These are phyloP conservation scores for Pyracantha coccinea DNA, from an alignment of 331 rosid species.

Conservation along the genomic window DNA sequence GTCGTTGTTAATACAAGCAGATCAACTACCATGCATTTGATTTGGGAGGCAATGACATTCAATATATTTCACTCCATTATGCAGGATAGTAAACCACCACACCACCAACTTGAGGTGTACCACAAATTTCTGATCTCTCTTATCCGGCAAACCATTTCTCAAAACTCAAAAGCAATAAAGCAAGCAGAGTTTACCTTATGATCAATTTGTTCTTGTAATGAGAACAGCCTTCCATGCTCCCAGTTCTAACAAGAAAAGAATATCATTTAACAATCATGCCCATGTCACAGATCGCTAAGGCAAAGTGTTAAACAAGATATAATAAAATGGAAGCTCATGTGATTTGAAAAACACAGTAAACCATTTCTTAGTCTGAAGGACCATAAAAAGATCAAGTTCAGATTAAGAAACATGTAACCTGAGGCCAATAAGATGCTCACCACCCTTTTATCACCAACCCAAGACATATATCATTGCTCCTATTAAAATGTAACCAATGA, in stretches of 20 bases:
- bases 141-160: background rate
- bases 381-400: background rate
- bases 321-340: too few relatives aligned
- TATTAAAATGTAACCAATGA: background rate
- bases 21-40: background rate
- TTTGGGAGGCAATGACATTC: background rate
- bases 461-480: background rate
- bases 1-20: background rate
- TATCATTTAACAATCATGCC: background rate
- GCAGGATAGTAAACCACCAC: background rate
- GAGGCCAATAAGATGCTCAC: background rate
- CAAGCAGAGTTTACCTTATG: constrained; percentile 44
- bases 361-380: too few relatives aligned
- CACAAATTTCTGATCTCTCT: background rate
- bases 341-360: too few relatives aligned
- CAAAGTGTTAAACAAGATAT: background rate
- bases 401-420: background rate
- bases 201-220: constrained; percentile 78
- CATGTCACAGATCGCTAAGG: background rate
- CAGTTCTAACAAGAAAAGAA: constrained; percentile 46
- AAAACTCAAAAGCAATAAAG: background rate
- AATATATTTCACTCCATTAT: background rate
- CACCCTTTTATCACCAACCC: background rate
- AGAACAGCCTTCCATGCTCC: constrained; percentile 74
- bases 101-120: background rate